Evolutionary conservation across 306 rosid genomes (phyloP).

Genomic region (Trifolium dubium): DNA sequence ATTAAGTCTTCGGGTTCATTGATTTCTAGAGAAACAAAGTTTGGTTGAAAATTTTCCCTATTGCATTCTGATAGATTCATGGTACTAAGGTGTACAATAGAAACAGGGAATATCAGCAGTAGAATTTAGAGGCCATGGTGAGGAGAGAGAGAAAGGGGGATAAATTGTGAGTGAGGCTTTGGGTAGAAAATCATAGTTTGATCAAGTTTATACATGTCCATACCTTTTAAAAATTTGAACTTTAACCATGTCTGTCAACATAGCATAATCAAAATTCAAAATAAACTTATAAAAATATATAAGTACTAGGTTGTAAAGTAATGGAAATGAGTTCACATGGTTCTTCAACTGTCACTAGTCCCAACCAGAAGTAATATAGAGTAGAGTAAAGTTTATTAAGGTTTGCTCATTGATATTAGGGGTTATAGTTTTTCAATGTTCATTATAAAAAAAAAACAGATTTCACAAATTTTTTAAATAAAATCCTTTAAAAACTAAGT

Average conservation of each 20-base stretch:
- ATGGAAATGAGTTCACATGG: not conserved
- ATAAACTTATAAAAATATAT: not conserved
- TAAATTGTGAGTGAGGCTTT: not conserved
- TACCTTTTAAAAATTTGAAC: not conserved
- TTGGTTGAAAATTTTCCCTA: not conserved
- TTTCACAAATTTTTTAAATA: not conserved
- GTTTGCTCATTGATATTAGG: not conserved
- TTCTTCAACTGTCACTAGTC: not conserved
- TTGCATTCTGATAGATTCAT: conserved; percentile 1
- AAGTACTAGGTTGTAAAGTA: not conserved
- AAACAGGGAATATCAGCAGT: not conserved
- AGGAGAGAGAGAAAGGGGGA: conserved; percentile 21
- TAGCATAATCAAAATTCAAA: not conserved
- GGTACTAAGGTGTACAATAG: not conserved
- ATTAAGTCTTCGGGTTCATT: not conserved
- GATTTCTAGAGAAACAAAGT: conserved; percentile 3
- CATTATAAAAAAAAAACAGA: not conserved
- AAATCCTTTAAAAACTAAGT: not conserved
- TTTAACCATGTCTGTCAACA: not conserved
- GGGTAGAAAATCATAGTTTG: not conserved
- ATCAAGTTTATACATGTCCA: not conserved
- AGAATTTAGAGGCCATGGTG: not conserved
- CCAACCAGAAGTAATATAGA: not conserved
- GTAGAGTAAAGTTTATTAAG: not conserved
- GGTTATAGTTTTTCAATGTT: not conserved